Evolutionary conservation across 345 rosid species (phyloP), one percentile per base, ranked within the genome.

Genomic region (Brassica incana): DNA sequence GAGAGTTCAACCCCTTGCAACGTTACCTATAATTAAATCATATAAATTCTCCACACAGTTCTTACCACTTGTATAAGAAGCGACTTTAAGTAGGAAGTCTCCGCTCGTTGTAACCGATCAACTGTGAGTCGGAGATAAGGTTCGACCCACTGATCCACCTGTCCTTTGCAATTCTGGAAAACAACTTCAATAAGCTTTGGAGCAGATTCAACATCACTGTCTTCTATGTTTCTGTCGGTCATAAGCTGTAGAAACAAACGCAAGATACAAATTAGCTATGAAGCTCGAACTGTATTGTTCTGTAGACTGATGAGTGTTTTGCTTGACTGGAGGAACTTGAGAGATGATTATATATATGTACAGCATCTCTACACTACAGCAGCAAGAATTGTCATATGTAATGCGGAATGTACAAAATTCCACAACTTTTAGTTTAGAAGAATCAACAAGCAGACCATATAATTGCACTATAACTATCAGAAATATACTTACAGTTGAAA

Each of bases 1-100:
- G 43, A 36, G 10, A 36, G 9, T 36, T 36, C 43, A 36, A 36
- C 43, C 43, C 43, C 10, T 36, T 36, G 43, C 43, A 36, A 36
- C 43, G 45, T 7, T 2, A 38, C 45, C 45, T 38, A 38, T 38
- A 38, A 38, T 38, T 38, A 38, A 38, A 33, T 33, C 8, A 33
- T 33, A 33, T 33, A 5, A 33, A 33, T 33, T 33, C 15, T 69
- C 14, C 67, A 75, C 66, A 18, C 38, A 78, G 35, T 69, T 60
- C 92, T 85, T 88, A 96, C 99, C 97, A 96, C 97, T 92, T 96
- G 98, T 73, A 93, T 40, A 64, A 96, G 95, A 81, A 96, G 98
- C 71, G 97, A 93, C 79, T 96, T 96, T 84, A 96, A 84, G 81
- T 88, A 86, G 52, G 95, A 82, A 73, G 87, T 89, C 78, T 91